phyloP scores from a whole-genome alignment of 2,329 filamentous ascomycete genomes.

The Lachnellula occidentalis region DNA sequence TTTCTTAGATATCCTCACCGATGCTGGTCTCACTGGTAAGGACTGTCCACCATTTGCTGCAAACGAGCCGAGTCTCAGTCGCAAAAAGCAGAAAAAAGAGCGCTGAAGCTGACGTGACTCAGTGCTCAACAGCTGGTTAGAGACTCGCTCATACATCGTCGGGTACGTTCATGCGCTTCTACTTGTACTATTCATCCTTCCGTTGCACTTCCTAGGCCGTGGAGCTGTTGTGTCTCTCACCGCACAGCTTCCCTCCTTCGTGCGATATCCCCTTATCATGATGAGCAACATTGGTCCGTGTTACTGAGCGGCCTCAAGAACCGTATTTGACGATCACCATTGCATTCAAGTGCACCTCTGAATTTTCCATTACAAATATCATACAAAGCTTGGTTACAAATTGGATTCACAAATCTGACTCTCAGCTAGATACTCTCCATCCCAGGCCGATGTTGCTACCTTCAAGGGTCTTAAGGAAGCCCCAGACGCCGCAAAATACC shows the following conservation, averaged over 20 bases:
- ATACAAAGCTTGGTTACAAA: slow-evolving; percentile 14
- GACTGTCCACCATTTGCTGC: slow-evolving; percentile 15
- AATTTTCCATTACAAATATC: slow-evolving; percentile 33
- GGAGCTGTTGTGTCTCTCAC: slow-evolving; percentile 14
- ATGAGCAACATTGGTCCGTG: slow-evolving; percentile 94
- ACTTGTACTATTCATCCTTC: slow-evolving; percentile 14
- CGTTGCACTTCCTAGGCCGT: slow-evolving; percentile 17
- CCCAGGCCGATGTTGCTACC: slow-evolving; percentile 92
- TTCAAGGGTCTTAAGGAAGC: slow-evolving; percentile 81
- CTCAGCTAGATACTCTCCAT: slow-evolving; percentile 48
- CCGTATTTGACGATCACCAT: slow-evolving; percentile 74
- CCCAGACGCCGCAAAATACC: slow-evolving; percentile 82
- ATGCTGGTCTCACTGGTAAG: slow-evolving; percentile 56
- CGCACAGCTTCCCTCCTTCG: slow-evolving; percentile 16
- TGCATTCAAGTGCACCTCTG: slow-evolving; percentile 74
- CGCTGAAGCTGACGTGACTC: slow-evolving; percentile 30
- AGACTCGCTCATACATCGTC: slow-evolving; percentile 73
- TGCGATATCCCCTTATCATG: slow-evolving; percentile 41
- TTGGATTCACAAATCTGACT: slow-evolving; percentile 13
- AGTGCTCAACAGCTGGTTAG: slow-evolving; percentile 69
- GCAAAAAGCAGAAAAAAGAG: slow-evolving; percentile 7
- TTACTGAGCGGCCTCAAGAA: slow-evolving; percentile 94
- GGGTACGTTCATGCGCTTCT: slow-evolving; percentile 53
- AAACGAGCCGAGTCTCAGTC: slow-evolving; percentile 4
- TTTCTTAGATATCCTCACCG: slow-evolving; percentile 63